Base-by-base conservation (phyloP, 140 eudicot species). In the Oenanthe javanica region DNA sequence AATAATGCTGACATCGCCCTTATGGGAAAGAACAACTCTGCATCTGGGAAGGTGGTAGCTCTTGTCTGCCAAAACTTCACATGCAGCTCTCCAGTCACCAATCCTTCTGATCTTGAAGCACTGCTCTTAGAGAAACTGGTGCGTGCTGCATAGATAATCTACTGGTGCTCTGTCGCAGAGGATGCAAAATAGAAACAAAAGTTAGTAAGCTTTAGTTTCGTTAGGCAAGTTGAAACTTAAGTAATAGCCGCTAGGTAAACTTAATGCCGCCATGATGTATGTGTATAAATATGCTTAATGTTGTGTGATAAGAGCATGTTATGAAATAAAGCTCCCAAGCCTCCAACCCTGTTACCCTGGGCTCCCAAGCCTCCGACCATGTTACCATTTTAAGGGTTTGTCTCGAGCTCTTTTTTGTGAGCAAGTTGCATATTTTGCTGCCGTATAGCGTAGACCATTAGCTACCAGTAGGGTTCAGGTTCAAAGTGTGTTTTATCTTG, bases 21-120 rank as follows among this genome's bases (percentile, higher is more conserved):
- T 48, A 94, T 94, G 98, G 98, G 91, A 3, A 91, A 88, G 80
- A 87, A 78, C 76, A 88, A 79, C 54, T 79, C 10, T 73, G 84
- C 73, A 23, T 73, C 81, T 2, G 96, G 82, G 45, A 87, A 87
- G 43, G 96, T 85, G 72, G 89, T 91, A 50, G 98, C 91, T 76
- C 90, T 91, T 0, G 94, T 94, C 45, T 94, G 98, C 83, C 91
- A 87, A 73, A 89, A 94, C 71, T 94, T 94, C 86, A 87, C 92
- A 0, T 94, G 98, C 80, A 91, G 90, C 79, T 88, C 98, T 57
- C 91, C 96, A 0, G 90, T 94, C 18, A 67, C 42, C 19, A 92
- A 87, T 45, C 90, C 93, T 0, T 80, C 6, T 11, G 77, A 93
- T 55, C 97, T 93, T 59, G 86, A 85, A 81, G 86, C 84, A 61